phyloP scores from a whole-genome alignment of 2,329 filamentous ascomycete species.

The Colletotrichum orchidophilum region DNA sequence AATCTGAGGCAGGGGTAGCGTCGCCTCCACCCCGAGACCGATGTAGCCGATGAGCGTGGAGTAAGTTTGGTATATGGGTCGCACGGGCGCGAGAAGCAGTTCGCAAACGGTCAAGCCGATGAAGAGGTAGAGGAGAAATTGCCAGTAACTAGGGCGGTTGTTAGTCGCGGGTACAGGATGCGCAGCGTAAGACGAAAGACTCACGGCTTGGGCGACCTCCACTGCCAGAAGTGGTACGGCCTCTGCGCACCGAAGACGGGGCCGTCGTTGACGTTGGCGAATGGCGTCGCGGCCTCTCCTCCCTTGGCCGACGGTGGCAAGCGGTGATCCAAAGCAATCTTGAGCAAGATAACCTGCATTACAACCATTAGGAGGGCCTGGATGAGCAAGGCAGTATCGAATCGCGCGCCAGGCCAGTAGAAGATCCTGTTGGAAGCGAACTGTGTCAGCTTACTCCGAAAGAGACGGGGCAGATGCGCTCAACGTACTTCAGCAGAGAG shows the following conservation, averaged over 20 bases:
- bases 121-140: constrained; percentile 76
- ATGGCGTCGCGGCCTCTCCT: constrained; percentile 69
- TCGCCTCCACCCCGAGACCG: constrained; percentile 82
- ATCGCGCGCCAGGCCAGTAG: constrained; percentile 74
- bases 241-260: constrained; percentile 55
- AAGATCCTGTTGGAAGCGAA: constrained; percentile 63
- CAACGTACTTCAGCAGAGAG: constrained; percentile 68
- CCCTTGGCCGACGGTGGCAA: constrained; percentile 67
- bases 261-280: constrained; percentile 60
- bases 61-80: constrained; percentile 70
- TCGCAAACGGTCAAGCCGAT: constrained; percentile 69
- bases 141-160: constrained; percentile 71
- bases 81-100: constrained; percentile 69
- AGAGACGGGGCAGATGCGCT: background rate
- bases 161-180: background rate
- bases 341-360: constrained; percentile 71
- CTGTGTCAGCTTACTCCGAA: constrained; percentile 23
- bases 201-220: constrained; percentile 75
- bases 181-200: constrained; percentile 39
- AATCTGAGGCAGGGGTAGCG: constrained; percentile 83
- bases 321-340: constrained; percentile 75
- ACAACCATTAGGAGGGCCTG: constrained; percentile 73
- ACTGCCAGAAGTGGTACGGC: constrained; percentile 86
- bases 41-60: constrained; percentile 75
- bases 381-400: constrained; percentile 69